Evolutionary conservation across 2,329 filamentous ascomycete genomes (phyloP).

Genomic region (Pezicula neosporulosa): DNA sequence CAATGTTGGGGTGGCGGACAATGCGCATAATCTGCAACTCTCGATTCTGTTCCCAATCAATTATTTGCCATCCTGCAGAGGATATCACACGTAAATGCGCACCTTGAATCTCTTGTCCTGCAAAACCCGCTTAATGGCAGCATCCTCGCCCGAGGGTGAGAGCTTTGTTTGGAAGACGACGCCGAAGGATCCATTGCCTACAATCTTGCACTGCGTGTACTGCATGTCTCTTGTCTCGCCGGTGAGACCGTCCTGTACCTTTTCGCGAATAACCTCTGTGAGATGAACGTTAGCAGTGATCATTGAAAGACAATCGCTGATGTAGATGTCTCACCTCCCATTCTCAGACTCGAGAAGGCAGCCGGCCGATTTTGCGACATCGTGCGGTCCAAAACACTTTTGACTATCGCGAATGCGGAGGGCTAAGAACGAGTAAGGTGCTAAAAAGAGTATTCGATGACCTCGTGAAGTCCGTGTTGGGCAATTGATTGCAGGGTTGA

Average conservation of each 20-base stretch:
- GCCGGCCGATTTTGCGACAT: slow-evolving; percentile 93
- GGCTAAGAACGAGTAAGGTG: slow-evolving; percentile 41
- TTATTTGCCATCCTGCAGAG: slow-evolving; percentile 1
- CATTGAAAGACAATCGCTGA: slow-evolving; percentile 4
- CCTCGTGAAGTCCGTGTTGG: slow-evolving; percentile 52
- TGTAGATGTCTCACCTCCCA: slow-evolving; percentile 73
- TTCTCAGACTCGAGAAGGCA: slow-evolving; percentile 84
- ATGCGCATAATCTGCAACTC: slow-evolving; percentile 99
- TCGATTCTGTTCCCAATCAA: slow-evolving; percentile 69
- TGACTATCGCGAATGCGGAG: slow-evolving; percentile 36
- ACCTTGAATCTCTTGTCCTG: slow-evolving; percentile 99
- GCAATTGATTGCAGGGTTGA: slow-evolving; percentile 31
- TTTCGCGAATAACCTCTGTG: slow-evolving; percentile 94
- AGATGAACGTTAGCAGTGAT: slow-evolving; percentile 21
- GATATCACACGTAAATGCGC: slow-evolving; percentile 20
- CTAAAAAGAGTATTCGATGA: slow-evolving; percentile 34
- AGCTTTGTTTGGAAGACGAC: slow-evolving; percentile 99
- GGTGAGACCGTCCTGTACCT: slow-evolving; percentile 96
- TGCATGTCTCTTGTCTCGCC: slow-evolving; percentile 95
- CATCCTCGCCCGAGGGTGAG: slow-evolving; percentile 95
- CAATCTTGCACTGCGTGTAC: slow-evolving; percentile 99
- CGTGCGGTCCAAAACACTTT: slow-evolving; percentile 29
- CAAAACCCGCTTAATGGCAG: slow-evolving; percentile 96
- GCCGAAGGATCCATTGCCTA: slow-evolving; percentile 97
- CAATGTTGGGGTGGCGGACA: slow-evolving; percentile 97